Evolutionary conservation across 169 alveolate species (phyloP).

Genomic region (Plasmodium ovale): DNA sequence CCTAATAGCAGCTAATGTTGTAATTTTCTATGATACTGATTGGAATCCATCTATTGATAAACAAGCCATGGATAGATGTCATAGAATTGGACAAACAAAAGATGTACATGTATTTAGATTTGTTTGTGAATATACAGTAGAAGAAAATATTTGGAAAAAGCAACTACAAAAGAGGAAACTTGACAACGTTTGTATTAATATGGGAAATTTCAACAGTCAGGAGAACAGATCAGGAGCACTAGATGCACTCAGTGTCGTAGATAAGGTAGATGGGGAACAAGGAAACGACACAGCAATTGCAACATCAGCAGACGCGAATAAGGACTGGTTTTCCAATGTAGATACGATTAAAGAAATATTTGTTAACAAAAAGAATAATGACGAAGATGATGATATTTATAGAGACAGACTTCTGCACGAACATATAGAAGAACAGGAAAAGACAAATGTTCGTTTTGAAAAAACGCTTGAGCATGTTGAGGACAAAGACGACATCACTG

Average conservation of each 20-base stretch:
- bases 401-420: conserved; percentile 48
- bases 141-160: conserved; percentile 97
- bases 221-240: too few relatives aligned
- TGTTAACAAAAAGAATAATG: conserved; percentile 54
- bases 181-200: conserved; percentile 97
- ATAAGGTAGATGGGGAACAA: neutral
- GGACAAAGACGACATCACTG: conserved; percentile 90
- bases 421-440: conserved; percentile 24
- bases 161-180: conserved; percentile 96
- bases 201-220: conserved; percentile 92
- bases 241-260: too few relatives aligned
- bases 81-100: conserved; percentile 98
- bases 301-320: neutral
- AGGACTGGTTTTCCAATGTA: conserved; percentile 58
- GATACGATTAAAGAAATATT: conserved; percentile 58
- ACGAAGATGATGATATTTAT: conserved; percentile 64
- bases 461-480: conserved; percentile 89
- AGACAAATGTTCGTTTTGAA: conserved; percentile 80
- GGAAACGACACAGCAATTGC: neutral
- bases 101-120: conserved; percentile 97
- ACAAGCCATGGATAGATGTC: conserved; percentile 99
- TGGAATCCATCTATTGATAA: conserved; percentile 99
- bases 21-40: conserved; percentile 98
- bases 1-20: conserved; percentile 98
- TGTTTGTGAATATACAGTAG: conserved; percentile 96